These are phyloP conservation scores for Mycena galopus DNA, from an alignment of 768 basidiomycete genomes.

Conservation along the genomic window DNA sequence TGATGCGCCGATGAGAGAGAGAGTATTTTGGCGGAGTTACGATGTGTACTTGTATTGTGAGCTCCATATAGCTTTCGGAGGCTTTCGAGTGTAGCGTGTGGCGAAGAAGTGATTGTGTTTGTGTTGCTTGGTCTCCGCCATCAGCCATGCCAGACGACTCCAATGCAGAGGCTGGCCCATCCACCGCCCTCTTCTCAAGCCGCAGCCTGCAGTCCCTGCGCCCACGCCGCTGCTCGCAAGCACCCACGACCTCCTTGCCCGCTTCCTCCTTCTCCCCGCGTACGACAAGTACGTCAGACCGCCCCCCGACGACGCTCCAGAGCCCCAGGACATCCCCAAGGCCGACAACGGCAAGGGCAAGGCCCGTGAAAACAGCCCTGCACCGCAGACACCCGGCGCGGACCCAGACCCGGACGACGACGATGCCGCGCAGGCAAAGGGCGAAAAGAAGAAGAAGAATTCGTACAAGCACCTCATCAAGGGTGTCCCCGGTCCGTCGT, in stretches of 20 bases:
- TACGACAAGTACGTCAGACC: conserved; percentile 88
- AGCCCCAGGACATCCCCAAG: conserved; percentile 35
- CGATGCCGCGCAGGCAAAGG: conserved; percentile 66
- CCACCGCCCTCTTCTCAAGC: conserved; percentile 30
- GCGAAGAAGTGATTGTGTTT: too few relatives aligned
- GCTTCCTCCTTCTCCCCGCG: conserved; percentile 77
- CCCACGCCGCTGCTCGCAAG: conserved; percentile 70
- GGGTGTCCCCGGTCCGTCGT: conserved; percentile 73
- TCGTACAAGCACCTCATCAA: conserved; percentile 84
- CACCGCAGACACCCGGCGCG: conserved; percentile 49
- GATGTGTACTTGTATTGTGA: too few relatives aligned
- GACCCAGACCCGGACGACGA: conserved; percentile 63
- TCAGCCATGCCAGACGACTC: not conserved
- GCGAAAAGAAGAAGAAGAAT: conserved; percentile 82
- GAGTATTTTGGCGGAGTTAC: too few relatives aligned
- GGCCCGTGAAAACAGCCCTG: conserved; percentile 50
- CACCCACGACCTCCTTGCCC: conserved; percentile 83
- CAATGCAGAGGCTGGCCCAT: conserved; percentile 12
- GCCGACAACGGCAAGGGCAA: conserved; percentile 64
- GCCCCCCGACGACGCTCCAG: conserved; percentile 48
- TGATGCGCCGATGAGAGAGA: too few relatives aligned
- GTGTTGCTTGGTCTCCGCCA: too few relatives aligned
- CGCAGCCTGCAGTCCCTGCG: conserved; percentile 40
- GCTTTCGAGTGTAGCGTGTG: too few relatives aligned
- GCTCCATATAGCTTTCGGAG: too few relatives aligned